These are phyloP conservation scores for Capsicum baccatum DNA, from an alignment of 257 asterid species.

Conservation along the genomic window DNA sequence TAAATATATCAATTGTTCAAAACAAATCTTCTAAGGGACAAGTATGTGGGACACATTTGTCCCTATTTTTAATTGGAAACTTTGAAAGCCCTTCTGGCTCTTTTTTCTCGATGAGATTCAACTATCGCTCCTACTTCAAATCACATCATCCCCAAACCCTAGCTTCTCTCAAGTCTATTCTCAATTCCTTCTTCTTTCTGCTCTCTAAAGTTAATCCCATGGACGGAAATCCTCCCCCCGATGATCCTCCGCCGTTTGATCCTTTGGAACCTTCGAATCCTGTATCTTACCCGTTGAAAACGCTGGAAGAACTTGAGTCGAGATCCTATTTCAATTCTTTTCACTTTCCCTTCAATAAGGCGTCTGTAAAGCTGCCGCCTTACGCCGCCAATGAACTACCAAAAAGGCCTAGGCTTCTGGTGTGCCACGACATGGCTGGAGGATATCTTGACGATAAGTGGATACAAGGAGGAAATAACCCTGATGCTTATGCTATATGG, in stretches of 20 bases:
- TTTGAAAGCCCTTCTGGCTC: no score
- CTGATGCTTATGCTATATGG: constrained; percentile 82
- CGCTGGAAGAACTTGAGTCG: constrained; percentile 79
- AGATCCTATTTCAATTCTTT: constrained; percentile 79
- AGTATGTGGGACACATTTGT: no score
- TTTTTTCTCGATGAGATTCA: constrained; percentile 28
- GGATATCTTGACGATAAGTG: constrained; percentile 82
- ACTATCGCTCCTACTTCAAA: constrained; percentile 49
- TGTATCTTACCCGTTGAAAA: constrained; percentile 75
- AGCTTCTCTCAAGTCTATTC: constrained; percentile 46
- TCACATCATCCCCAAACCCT: constrained; percentile 54
- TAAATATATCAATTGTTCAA: no score
- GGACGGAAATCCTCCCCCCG: constrained; percentile 28
- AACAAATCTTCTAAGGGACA: no score
- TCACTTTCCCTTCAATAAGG: constrained; percentile 71
- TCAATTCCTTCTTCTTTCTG: constrained; percentile 45
- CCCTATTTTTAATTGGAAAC: no score
- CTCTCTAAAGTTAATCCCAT: constrained; percentile 34
- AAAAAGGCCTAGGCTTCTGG: constrained; percentile 68
- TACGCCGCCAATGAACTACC: constrained; percentile 44
- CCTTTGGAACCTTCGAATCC: constrained; percentile 68
- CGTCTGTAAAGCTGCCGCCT: constrained; percentile 54
- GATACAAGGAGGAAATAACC: constrained; percentile 81
- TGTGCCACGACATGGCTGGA: constrained; percentile 93
- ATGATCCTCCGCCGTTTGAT: constrained; percentile 66